A percentile compares a stretch with the other conserved stretches of the same genome.
phyloP scores from a whole-genome alignment of 345 rosid species.

The Moricandia arvensis region DNA sequence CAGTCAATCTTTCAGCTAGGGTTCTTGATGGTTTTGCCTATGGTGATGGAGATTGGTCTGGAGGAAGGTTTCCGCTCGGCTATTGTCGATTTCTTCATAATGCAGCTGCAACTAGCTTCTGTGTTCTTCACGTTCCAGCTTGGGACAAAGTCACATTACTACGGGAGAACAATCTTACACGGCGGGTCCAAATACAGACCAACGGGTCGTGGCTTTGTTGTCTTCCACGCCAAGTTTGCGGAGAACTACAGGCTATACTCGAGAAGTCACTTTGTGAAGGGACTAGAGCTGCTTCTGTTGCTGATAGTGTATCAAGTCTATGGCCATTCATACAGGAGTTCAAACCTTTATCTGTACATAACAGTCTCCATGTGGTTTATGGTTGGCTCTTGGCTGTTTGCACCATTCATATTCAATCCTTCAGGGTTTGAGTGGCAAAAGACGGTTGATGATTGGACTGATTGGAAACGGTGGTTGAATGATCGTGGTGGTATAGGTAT shows the following conservation, averaged over 20 bases:
- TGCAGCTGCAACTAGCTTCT: conserved; percentile 95
- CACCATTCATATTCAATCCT: conserved; percentile 90
- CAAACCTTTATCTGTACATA: conserved; percentile 68
- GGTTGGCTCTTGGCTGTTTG: conserved; percentile 94
- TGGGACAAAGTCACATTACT: conserved; percentile 90
- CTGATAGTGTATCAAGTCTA: conserved; percentile 65
- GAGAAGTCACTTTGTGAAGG: conserved; percentile 95
- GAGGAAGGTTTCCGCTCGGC: conserved; percentile 93
- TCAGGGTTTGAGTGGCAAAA: conserved; percentile 99
- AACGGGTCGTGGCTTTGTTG: conserved; percentile 88
- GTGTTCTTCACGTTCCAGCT: conserved; percentile 97
- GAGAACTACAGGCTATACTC: conserved; percentile 88
- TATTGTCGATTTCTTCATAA: conserved; percentile 74
- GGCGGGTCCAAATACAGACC: conserved; percentile 88
- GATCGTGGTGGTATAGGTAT: conserved; percentile 92
- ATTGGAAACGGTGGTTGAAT: conserved; percentile 98
- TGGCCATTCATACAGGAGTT: conserved; percentile 67
- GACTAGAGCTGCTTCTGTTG: conserved; percentile 69
- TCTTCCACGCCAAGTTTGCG: conserved; percentile 84
- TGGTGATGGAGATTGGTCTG: conserved; percentile 93
- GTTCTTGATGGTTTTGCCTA: conserved; percentile 72
- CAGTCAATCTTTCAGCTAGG: conserved; percentile 90
- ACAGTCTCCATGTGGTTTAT: conserved; percentile 91
- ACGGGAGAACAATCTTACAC: conserved; percentile 86
- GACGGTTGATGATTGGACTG: conserved; percentile 95